Evolutionary conservation across 2,329 filamentous ascomycete genomes (phyloP), one percentile per base, ranked within the genome.

Genomic region (Botrytis aclada): DNA sequence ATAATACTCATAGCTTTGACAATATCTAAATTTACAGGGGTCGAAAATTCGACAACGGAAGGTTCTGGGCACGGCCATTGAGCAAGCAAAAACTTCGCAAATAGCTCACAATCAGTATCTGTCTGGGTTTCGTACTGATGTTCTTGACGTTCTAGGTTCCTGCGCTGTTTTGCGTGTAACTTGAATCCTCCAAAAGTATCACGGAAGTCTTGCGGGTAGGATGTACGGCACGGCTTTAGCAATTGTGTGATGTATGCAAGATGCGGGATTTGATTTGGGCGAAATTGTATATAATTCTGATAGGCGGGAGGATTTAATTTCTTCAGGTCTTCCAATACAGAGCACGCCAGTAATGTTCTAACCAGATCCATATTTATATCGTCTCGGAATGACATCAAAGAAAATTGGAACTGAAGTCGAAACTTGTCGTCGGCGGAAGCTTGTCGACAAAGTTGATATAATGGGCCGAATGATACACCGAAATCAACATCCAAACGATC

Each of bases 21-120:
- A 10, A 82, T 34, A 73, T 87, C 77, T 0, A 89, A 41, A 4
- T 83, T 64, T 5, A 82, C 77, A 1, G 72, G 70, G 4, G 74
- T 74, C 39, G 22, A 66, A 12, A 85, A 78, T 0, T 77, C 75
- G 0, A 78, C 74, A 0, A 81, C 29, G 0, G 77, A 79, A 0
- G 84, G 83, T 12, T 81, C 77, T 0, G 74, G 32, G 62, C 81
- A 82, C 0, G 87, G 85, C 85, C 85, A 87, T 73, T 86, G 84
- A 0, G 75, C 69, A 0, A 85, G 72, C 0, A 89, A 77, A 25
- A 82, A 82, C 9, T 79, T 73, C 0, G 84, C 84, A n/a, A 88
- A 71, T 1, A 62, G 20, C 37, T 77, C 78, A 58, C 82, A 83
- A 39, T 84, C 82, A 1, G 77, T 60, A 14, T 82, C 77, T 25